A percentile compares a stretch with the other conserved stretches of the same genome.
These are phyloP conservation scores for Nakazawaea laoshanensis DNA, from an alignment of 805 yeast genomes.

Conservation along the genomic window DNA sequence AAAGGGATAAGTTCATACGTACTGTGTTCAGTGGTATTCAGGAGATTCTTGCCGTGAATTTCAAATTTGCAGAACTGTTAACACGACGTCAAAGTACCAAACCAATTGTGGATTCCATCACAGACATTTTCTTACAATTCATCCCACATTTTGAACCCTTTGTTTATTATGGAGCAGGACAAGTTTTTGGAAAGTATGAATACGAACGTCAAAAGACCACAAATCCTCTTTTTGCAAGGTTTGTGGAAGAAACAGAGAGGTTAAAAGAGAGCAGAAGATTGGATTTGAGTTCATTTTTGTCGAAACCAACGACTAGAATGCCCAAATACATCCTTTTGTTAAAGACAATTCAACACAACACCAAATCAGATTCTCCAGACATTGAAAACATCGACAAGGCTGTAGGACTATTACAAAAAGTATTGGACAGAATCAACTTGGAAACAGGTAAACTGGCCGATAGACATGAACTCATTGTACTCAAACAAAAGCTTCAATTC, in stretches of 20 bases:
- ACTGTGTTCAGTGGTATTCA: constrained; percentile 87
- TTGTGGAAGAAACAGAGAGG: constrained; percentile 84
- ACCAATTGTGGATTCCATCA: constrained; percentile 78
- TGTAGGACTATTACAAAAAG: constrained; percentile 62
- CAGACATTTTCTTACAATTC: constrained; percentile 78
- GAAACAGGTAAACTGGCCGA: constrained; percentile 94
- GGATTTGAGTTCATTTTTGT: constrained; percentile 86
- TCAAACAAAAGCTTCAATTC: constrained; percentile 78
- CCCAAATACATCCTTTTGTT: constrained; percentile 87
- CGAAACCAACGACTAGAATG: constrained; percentile 93
- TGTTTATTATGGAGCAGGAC: constrained; percentile 87
- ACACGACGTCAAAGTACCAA: constrained; percentile 79
- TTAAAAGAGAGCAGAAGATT: constrained; percentile 80
- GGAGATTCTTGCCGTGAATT: constrained; percentile 79
- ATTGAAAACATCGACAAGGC: constrained; percentile 62
- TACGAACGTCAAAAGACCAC: constrained; percentile 89
- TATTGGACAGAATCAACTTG: constrained; percentile 69
- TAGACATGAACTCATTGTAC: constrained; percentile 78
- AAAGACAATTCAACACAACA: constrained; percentile 74
- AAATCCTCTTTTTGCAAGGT: constrained; percentile 86
- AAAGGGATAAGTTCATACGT: constrained; percentile 84
- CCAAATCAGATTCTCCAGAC: constrained; percentile 71
- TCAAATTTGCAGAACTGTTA: constrained; percentile 81
- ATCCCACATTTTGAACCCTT: constrained; percentile 89
- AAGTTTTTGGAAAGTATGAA: constrained; percentile 91